Conservation (phyloP, 257 asterid species). For the Eucommia ulmoides region DNA sequence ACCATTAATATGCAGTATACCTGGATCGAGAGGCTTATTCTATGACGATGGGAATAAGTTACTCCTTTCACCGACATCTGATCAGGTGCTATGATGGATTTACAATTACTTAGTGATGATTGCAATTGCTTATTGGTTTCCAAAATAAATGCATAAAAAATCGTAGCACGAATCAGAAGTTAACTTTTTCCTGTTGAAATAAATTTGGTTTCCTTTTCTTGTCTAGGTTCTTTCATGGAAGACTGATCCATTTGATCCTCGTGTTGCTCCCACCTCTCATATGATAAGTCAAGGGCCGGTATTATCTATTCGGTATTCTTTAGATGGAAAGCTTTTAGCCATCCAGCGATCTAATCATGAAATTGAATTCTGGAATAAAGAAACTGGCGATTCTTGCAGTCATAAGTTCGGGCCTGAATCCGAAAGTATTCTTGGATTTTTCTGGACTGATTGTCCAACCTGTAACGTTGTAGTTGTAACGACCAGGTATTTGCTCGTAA, state of each 20-base stretch:
- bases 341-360: slow-evolving; percentile 73
- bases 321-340: slow-evolving; percentile 78
- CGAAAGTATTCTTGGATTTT: slow-evolving; percentile 81
- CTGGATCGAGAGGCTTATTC: slow-evolving; percentile 50
- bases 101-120: not conserved
- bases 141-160: not conserved
- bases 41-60: slow-evolving; percentile 81
- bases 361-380: slow-evolving; percentile 71
- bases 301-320: slow-evolving; percentile 68
- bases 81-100: slow-evolving; percentile 37
- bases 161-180: too few species aligned
- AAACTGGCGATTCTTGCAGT: slow-evolving; percentile 44
- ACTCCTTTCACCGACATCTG: slow-evolving; percentile 53
- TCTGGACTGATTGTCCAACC: slow-evolving; percentile 83
- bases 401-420: slow-evolving; percentile 66
- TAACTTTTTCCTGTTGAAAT: slow-evolving; percentile 13
- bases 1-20: slow-evolving; percentile 54
- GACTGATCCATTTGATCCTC: slow-evolving; percentile 60
- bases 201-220: slow-evolving; percentile 5
- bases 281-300: slow-evolving; percentile 76
- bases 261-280: slow-evolving; percentile 46
- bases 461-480: slow-evolving; percentile 75
- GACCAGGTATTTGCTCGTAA: slow-evolving; percentile 48
- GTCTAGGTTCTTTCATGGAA: slow-evolving; percentile 81
- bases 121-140: not conserved